A percentile compares a stretch with the other conserved stretches of the same genome.
Conservation (phyloP, 768 basidiomycete genomes). For the Hygrophoropsis aurantiaca region DNA sequence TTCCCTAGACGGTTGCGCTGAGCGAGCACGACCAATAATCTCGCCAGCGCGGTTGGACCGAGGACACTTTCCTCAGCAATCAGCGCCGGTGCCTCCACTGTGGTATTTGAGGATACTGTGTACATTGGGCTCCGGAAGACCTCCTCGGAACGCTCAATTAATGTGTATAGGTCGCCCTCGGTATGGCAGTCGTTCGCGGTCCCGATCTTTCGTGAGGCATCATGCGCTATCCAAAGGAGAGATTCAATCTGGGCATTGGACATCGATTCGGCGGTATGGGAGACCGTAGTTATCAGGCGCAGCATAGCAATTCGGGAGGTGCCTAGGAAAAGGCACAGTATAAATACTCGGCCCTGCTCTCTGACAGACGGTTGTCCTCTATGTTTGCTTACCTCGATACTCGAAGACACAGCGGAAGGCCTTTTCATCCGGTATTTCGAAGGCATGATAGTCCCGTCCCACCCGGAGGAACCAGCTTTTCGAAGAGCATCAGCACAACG, state of each 20-base stretch:
- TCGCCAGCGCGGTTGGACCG: conserved; percentile 24
- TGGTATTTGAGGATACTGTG: conserved; percentile 9
- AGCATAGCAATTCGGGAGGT: conserved; percentile 23
- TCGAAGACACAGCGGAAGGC: conserved; percentile 17
- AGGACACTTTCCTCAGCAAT: conserved; percentile 17
- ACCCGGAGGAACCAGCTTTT: conserved; percentile 15
- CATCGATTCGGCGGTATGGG: conserved; percentile 9
- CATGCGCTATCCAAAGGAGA: conserved; percentile 21
- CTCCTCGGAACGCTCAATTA: conserved; percentile 17
- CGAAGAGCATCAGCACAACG: background rate
- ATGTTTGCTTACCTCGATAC: conserved; percentile 11
- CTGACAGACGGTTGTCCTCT: background rate
- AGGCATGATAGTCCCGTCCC: conserved; percentile 15
- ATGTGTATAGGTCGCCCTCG: conserved; percentile 8
- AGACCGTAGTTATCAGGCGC: conserved; percentile 22
- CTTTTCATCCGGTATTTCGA: conserved; percentile 6
- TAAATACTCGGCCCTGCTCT: background rate
- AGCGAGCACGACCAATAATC: conserved; percentile 27
- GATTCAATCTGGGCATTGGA: conserved; percentile 20
- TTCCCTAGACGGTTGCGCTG: conserved; percentile 20
- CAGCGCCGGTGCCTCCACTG: conserved; percentile 16
- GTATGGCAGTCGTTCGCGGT: conserved; percentile 1
- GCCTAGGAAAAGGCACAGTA: conserved; percentile 1
- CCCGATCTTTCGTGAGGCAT: conserved; percentile 12
- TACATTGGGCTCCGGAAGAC: conserved; percentile 21